A percentile compares a stretch with the other conserved stretches of the same genome.
Conservation (phyloP, 257 asterid species). For the Buddleja alternifolia region DNA sequence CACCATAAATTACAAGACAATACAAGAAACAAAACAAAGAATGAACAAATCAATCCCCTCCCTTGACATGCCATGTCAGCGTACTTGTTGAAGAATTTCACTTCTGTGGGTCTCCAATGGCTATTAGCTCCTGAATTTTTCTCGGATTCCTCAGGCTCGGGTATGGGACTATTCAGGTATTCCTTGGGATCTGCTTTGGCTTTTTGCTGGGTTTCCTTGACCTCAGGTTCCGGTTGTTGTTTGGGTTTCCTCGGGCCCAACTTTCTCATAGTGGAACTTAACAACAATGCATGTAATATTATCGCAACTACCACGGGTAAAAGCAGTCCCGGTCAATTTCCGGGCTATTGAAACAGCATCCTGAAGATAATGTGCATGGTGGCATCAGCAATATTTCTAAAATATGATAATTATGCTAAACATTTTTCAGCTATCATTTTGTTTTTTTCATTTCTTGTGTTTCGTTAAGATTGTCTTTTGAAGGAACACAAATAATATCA, state of each 20-base stretch:
- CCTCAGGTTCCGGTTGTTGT: constrained; percentile 29
- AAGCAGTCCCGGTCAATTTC: constrained; percentile 85
- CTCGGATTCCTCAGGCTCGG: background rate
- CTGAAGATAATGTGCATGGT: constrained; percentile 41
- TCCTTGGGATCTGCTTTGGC: constrained; percentile 23
- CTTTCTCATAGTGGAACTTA: constrained; percentile 65
- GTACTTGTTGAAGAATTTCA: constrained; percentile 11
- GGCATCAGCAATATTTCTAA: background rate
- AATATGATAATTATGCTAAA: background rate
- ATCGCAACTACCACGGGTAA: constrained; percentile 93
- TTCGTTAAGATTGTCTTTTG: background rate
- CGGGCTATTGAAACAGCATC: constrained; percentile 87
- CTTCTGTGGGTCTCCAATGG: constrained; percentile 26
- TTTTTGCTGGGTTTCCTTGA: constrained; percentile 39
- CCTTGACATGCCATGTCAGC: constrained; percentile 14
- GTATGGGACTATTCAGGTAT: constrained; percentile 30
- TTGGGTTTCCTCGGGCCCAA: constrained; percentile 35
- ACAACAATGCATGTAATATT: constrained; percentile 97
- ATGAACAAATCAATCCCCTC: constrained; percentile 45
- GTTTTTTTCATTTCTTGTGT: background rate
- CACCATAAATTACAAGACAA: constrained; percentile 32
- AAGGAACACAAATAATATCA: background rate
- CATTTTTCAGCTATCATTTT: constrained; percentile 1
- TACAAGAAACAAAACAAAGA: constrained; percentile 43
- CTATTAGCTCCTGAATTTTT: background rate